Evolutionary conservation across 352 stramenopile genomes (phyloP).

Genomic region (Pythium myriotylum): DNA sequence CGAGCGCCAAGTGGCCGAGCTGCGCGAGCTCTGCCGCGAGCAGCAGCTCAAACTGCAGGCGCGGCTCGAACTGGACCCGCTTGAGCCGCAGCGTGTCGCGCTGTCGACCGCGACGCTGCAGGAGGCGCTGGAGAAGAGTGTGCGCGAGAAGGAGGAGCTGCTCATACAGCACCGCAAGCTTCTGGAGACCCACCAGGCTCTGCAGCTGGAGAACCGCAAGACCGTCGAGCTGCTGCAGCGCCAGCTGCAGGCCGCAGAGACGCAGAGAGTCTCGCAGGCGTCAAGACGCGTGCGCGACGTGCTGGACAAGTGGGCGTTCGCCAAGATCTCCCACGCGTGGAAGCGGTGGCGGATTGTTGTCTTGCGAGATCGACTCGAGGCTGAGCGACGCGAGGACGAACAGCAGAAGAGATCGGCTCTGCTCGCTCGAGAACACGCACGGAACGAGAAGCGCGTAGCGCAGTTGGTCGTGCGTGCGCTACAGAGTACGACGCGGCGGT

Average conservation of each 20-base stretch:
- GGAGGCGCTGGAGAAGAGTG: constrained; percentile 54
- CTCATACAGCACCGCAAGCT: constrained; percentile 41
- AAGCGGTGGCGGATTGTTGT: constrained; percentile 34
- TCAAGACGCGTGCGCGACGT: constrained; percentile 32
- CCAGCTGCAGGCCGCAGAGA: constrained; percentile 25
- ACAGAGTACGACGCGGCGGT: constrained; percentile 15
- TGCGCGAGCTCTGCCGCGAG: constrained; percentile 39
- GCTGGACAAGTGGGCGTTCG: constrained; percentile 37
- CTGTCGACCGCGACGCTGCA: constrained; percentile 55
- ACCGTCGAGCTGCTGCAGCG: constrained; percentile 28
- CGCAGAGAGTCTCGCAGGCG: constrained; percentile 21
- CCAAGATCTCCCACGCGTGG: constrained; percentile 41
- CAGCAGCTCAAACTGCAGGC: constrained; percentile 57
- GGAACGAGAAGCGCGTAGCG: constrained; percentile 7
- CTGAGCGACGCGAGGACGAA: constrained; percentile 5
- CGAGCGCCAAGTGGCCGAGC: constrained; percentile 30
- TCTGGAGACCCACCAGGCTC: constrained; percentile 34
- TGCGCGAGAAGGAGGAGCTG: constrained; percentile 75
- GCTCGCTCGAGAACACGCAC: not conserved
- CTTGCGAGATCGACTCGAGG: constrained; percentile 12
- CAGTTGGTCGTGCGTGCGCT: constrained; percentile 3
- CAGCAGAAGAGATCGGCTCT: not conserved
- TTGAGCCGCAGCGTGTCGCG: constrained; percentile 50
- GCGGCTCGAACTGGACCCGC: constrained; percentile 54
- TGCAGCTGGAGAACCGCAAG: constrained; percentile 35